Evolutionary conservation across 2,329 filamentous ascomycete species (phyloP), one percentile per base, ranked within the genome.

Genomic region (Fusarium pseudoanthophilum): DNA sequence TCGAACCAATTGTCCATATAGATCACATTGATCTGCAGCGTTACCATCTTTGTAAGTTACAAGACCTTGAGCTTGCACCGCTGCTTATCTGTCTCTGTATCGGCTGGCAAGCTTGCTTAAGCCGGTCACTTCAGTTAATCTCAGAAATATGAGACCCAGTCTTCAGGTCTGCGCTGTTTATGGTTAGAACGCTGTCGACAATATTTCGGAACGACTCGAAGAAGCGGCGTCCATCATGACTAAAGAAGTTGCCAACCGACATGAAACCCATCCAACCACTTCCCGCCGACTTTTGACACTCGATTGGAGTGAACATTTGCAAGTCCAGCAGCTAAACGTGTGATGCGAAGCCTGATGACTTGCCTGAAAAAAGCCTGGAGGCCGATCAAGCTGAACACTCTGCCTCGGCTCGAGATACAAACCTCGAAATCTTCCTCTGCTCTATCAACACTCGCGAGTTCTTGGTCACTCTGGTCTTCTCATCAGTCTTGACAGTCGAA

Each of bases 231-330:
- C 10, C 24, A 28, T 26, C 4, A 11, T 10, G 18, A 32, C 4
- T 6, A 30, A 18, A 3, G 16, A 34, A 2, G n/a, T 20, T 52
- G n/a, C 20, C 48, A 18, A 4, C 3, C 15, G 3, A 26, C n/a
- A 36, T 10, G 2, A 52, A 7, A 15, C n/a, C 14, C 32, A 15
- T 36, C 30, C 8, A 24, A 34, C n/a, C n/a, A 8, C 7, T 15
- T 34, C 16, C 48, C 16, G 1, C 14, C 13, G 2, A 0, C 20
- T 34, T n/a, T 20, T 14, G 5, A 26, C 2, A 20, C 30, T 52
- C 6, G 11, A 24, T 13, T 20, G 11, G 0, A 20, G 26, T 24
- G 7, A 13, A 7, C 11, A n/a, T 30, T 21, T 9, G 5, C 5
- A 49, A 21, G 15, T 14, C 15, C 14, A 48, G 28, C 21, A 20